Evolutionary conservation across 148 eudicot genomes (phyloP).

Genomic region (Spergularia marina): DNA sequence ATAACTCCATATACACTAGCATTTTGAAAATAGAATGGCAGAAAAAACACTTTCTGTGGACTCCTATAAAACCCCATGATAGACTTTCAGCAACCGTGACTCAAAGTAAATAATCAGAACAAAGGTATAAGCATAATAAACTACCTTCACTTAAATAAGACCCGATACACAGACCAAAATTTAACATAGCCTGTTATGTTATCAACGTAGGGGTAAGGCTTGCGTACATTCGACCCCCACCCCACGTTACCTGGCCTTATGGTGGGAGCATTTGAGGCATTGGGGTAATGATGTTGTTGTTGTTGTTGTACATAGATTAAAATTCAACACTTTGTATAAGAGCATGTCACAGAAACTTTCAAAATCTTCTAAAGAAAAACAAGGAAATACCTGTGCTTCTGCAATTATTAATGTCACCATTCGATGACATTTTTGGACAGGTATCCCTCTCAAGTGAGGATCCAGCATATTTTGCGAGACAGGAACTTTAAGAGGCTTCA

Average conservation of each 20-base stretch:
- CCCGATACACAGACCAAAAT: background rate
- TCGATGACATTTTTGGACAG: slow-evolving; percentile 44
- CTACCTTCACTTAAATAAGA: background rate
- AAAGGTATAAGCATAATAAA: background rate
- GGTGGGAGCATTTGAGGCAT: too few relatives aligned
- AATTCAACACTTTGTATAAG: background rate
- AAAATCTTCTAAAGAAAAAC: slow-evolving; percentile 8
- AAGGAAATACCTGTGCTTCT: slow-evolving; percentile 71
- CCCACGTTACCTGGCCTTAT: too few relatives aligned
- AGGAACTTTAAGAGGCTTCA: slow-evolving; percentile 76
- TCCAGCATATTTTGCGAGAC: slow-evolving; percentile 81
- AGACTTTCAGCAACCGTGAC: background rate
- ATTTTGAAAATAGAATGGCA: too few relatives aligned
- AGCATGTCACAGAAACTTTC: background rate
- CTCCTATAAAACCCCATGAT: background rate
- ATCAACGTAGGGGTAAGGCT: too few relatives aligned
- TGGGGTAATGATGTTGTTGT: too few relatives aligned
- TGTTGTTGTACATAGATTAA: background rate
- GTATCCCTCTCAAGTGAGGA: slow-evolving; percentile 66
- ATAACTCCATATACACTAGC: background rate
- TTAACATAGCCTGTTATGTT: background rate
- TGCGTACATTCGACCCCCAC: too few relatives aligned
- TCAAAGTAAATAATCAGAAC: background rate
- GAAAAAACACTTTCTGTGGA: too few relatives aligned
- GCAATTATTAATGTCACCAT: slow-evolving; percentile 77